A percentile compares a stretch with the other conserved stretches of the same genome.
These are phyloP conservation scores for Suillus cothurnatus DNA, from an alignment of 768 basidiomycete species.

Conservation along the genomic window DNA sequence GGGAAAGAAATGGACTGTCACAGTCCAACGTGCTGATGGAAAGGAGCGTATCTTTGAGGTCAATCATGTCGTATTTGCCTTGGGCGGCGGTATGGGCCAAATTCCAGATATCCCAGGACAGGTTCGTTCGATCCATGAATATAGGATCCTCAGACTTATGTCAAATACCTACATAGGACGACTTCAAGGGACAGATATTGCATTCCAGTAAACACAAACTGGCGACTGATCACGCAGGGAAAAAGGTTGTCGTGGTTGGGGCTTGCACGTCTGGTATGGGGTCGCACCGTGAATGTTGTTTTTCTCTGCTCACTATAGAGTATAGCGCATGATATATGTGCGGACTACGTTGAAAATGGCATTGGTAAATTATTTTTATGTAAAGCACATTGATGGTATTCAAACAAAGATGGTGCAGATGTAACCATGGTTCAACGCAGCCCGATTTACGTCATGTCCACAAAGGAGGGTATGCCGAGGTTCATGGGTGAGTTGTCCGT, in stretches of 20 bases:
- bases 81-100: constrained; percentile 48
- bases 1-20: constrained; percentile 47
- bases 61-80: constrained; percentile 51
- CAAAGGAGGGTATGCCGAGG: constrained; percentile 40
- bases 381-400: neutral
- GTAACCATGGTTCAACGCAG: constrained; percentile 53
- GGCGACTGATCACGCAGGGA: constrained; percentile 59
- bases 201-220: constrained; percentile 60
- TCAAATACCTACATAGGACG: constrained; percentile 47
- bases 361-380: constrained; percentile 39
- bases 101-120: constrained; percentile 47
- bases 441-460: constrained; percentile 56
- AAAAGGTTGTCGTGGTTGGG: constrained; percentile 73
- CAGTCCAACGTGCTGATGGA: constrained; percentile 38
- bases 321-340: constrained; percentile 51
- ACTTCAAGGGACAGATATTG: constrained; percentile 61
- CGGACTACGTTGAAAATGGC: constrained; percentile 46
- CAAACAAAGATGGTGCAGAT: constrained; percentile 25
- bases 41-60: constrained; percentile 42
- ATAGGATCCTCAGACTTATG: neutral
- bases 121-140: constrained; percentile 28
- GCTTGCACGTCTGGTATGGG: constrained; percentile 59
- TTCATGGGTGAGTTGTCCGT: constrained; percentile 15
- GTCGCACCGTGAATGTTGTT: neutral
- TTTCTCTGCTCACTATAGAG: constrained; percentile 12